Percentiles rank a stretch among this genome's conserved stretches.
phyloP scores from a whole-genome alignment of 169 alveolate genomes.

The Cyclospora cayetanensis region DNA sequence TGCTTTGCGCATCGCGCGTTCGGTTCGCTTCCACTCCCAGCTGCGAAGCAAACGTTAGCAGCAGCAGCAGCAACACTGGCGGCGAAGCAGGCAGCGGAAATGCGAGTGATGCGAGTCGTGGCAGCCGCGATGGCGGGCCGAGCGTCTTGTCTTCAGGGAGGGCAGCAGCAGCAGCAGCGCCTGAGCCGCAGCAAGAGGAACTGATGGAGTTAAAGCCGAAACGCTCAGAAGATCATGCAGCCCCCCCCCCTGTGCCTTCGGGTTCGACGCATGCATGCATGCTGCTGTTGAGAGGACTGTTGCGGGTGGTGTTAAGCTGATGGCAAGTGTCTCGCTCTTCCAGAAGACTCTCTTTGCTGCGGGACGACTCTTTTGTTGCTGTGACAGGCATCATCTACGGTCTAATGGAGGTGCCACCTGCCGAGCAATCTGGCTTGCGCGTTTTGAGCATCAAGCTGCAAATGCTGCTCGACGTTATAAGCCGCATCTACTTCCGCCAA shows the following conservation, averaged over 20 bases:
- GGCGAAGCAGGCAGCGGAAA: too few relatives aligned
- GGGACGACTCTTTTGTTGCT: slow-evolving; percentile 31
- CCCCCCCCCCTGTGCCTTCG: background rate
- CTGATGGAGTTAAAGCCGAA: background rate
- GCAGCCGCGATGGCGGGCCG: too few relatives aligned
- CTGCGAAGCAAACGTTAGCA: background rate
- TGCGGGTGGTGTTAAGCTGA: too few relatives aligned
- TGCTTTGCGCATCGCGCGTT: background rate
- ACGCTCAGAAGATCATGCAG: background rate
- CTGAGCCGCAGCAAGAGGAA: background rate
- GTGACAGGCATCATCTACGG: slow-evolving; percentile 41
- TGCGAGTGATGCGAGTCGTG: too few relatives aligned
- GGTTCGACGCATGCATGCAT: background rate
- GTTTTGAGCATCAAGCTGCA: slow-evolving; percentile 38
- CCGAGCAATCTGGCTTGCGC: slow-evolving; percentile 24
- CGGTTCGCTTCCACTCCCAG: background rate
- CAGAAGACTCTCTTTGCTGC: too few relatives aligned
- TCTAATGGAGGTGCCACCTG: background rate
- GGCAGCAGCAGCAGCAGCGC: too few relatives aligned
- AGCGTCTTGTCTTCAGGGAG: too few relatives aligned
- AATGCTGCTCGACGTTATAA: slow-evolving; percentile 2
- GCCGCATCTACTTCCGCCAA: slow-evolving; percentile 66
- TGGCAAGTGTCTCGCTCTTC: too few relatives aligned
- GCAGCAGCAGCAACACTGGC: slow-evolving; percentile 2
- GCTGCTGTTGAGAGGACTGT: too few relatives aligned